A percentile compares a stretch with the other conserved stretches of the same genome.
These are phyloP conservation scores for Fusarium agapanthi DNA, from an alignment of 2,329 filamentous ascomycete species.

Conservation along the genomic window DNA sequence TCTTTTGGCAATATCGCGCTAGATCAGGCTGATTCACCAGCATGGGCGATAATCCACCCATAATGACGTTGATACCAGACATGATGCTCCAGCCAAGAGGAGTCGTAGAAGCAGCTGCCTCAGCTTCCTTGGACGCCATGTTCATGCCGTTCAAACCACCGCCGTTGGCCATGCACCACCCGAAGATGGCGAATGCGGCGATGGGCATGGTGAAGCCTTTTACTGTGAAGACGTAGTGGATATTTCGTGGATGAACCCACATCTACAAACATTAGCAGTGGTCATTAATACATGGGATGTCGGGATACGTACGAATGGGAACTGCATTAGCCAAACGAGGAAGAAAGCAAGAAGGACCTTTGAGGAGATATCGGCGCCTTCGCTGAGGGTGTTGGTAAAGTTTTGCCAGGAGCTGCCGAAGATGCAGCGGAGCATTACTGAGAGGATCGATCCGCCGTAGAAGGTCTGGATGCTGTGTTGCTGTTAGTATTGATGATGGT, in stretches of 20 bases:
- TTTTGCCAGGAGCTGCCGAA: not conserved
- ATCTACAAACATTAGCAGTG: not conserved
- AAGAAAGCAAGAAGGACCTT: not conserved
- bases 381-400: not conserved
- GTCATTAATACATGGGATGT: rapidly evolving
- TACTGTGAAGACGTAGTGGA: not conserved
- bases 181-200: not conserved
- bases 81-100: not conserved
- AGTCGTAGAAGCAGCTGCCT: not conserved
- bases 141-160: not conserved
- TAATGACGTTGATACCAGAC: not conserved
- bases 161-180: not conserved
- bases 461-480: not conserved
- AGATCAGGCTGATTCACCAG: not conserved
- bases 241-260: not conserved
- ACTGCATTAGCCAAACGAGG: not conserved
- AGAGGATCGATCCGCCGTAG: not conserved
- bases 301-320: not conserved
- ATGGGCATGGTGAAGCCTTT: not conserved
- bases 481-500: not conserved
- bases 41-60: not conserved
- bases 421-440: not conserved
- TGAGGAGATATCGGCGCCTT: not conserved
- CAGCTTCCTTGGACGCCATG: not conserved
- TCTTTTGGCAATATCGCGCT: not conserved